Base-by-base conservation (phyloP, 306 rosid species). In the Urtica urens region DNA sequence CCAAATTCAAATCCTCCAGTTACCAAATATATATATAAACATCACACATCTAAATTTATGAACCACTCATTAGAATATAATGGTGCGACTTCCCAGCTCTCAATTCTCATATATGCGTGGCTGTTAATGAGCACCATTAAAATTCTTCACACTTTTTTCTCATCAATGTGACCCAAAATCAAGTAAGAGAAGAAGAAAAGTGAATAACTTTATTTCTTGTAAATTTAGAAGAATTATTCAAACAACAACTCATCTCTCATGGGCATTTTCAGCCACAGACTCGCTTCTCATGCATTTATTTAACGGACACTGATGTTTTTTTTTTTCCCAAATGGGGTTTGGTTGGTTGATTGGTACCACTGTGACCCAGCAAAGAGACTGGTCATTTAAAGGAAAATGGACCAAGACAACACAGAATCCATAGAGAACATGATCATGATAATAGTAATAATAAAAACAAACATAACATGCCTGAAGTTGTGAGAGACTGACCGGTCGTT, bases 261-360 rank as follows among this genome's bases (percentile, higher is more conserved):
- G 55, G 58, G 27, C 58, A 24, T 49, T 58, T 55, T 15, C 41
- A 61, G 46, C 97, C 97, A 84, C 81, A 90, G 21, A 84, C 78
- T 78, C 57, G 29, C 64, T 55, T 79, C 74, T 73, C 76, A 71
- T 31, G 53, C 82, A 88, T 81, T 88, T 66, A 84, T 65, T 55
- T 19, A n/a, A n/a, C 15, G 7, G 38, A 27, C 23, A 23, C 46
- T 8, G n/a, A 7, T 49, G 35, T 38, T 55, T 46, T 51, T 13
- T 55, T 63, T 17, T 39, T 65, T 51, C 10, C 8, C 23, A 38
- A 9, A 39, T 28, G 38, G 38, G n/a, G n/a, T n/a, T n/a, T n/a
- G n/a, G n/a, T n/a, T n/a, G n/a, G n/a, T n/a, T n/a, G n/a, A 38
- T 30, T 65, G 3, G 33, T 29, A 57, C 57, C 47, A 59, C 24